phyloP scores from a whole-genome alignment of 2,329 filamentous ascomycete genomes.

The Huntiella savannae region DNA sequence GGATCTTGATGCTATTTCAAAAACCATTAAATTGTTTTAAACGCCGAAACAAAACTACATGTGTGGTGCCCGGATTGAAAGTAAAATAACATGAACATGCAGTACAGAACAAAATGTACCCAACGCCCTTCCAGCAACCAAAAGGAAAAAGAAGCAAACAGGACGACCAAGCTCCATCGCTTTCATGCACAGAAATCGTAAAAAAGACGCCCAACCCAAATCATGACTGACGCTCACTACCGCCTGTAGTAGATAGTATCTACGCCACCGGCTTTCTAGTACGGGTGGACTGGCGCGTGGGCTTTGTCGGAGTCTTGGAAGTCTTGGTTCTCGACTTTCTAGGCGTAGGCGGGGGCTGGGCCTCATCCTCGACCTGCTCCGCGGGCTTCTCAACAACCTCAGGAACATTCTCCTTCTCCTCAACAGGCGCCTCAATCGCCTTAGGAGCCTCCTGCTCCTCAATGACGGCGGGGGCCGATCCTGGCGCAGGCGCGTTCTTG shows the following conservation, averaged over 20 bases:
- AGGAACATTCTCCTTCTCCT: conserved; percentile 14
- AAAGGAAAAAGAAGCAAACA: conserved; percentile 9
- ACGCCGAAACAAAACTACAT: conserved; percentile 9
- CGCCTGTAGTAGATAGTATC: neutral
- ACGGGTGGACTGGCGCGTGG: conserved; percentile 10
- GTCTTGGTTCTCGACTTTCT: conserved; percentile 17
- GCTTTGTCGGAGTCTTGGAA: conserved; percentile 17
- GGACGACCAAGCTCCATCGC: conserved; percentile 8
- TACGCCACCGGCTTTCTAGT: conserved; percentile 9
- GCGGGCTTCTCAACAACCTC: conserved; percentile 15
- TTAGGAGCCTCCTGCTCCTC: conserved; percentile 16
- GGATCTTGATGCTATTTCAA: neutral
- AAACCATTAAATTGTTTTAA: conserved; percentile 11
- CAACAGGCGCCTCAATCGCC: conserved; percentile 19
- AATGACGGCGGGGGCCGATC: conserved; percentile 17
- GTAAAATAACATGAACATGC: conserved; percentile 10
- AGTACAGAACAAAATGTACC: conserved; percentile 10
- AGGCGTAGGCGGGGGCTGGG: conserved; percentile 17
- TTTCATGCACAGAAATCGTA: neutral
- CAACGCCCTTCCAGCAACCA: conserved; percentile 5
- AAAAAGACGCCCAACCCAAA: too few relatives aligned
- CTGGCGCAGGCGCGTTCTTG: conserved; percentile 32
- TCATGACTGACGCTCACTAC: too few relatives aligned
- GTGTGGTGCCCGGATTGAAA: conserved; percentile 4
- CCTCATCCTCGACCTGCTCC: conserved; percentile 15